Conservation (phyloP, 2,329 filamentous ascomycete genomes). For the Phaeosphaeriaceae sp. region DNA sequence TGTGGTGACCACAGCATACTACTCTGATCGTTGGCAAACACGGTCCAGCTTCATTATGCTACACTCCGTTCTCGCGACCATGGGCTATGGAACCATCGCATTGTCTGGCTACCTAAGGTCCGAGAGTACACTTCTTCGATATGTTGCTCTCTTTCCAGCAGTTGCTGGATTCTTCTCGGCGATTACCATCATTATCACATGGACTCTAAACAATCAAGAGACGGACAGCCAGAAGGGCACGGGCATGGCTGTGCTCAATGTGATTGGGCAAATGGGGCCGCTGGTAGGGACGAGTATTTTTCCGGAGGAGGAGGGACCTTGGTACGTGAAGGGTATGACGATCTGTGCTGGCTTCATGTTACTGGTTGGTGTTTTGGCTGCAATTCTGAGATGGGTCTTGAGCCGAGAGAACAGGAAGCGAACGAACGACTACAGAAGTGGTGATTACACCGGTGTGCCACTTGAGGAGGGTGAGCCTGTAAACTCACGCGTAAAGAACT, state of each 20-base stretch:
- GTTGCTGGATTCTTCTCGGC: constrained; percentile 84
- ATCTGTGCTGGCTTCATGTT: constrained; percentile 60
- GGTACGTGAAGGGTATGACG: constrained; percentile 58
- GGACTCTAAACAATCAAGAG: constrained; percentile 86
- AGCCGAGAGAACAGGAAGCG: constrained; percentile 33
- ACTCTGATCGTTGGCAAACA: constrained; percentile 71
- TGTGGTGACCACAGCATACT: constrained; percentile 74
- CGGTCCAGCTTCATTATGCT: constrained; percentile 72
- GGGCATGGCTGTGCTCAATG: constrained; percentile 80
- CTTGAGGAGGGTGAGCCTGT: constrained; percentile 28
- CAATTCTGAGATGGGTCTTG: constrained; percentile 52
- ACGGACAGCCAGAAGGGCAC: constrained; percentile 73
- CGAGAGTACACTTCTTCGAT: constrained; percentile 58
- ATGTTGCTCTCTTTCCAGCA: constrained; percentile 79
- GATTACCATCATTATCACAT: constrained; percentile 84
- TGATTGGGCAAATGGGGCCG: constrained; percentile 82
- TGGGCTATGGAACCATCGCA: constrained; percentile 67
- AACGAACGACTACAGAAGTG: constrained; percentile 9
- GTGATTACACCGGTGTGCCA: constrained; percentile 36
- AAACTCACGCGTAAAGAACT: constrained; percentile 21
- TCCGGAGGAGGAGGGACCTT: constrained; percentile 57
- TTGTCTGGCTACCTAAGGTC: constrained; percentile 59
- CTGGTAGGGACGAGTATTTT: constrained; percentile 63
- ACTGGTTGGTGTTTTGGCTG: constrained; percentile 53
- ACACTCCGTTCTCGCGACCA: constrained; percentile 71